Conservation (phyloP, 192 early-diverging fungal species). For the Entomortierella parvispora region DNA sequence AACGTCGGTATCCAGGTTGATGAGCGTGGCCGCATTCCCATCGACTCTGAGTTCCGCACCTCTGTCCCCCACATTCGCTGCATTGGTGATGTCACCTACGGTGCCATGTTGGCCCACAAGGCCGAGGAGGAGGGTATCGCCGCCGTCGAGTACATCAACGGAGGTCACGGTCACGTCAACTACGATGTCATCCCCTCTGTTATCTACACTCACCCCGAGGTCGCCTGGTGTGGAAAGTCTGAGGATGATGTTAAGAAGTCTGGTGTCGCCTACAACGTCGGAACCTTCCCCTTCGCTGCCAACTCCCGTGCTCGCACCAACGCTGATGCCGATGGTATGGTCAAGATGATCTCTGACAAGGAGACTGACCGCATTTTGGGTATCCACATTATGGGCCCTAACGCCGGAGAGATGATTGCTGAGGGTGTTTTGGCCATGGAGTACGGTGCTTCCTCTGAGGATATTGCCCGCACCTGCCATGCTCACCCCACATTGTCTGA, state of each 20-base stretch:
- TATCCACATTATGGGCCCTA: constrained; percentile 98
- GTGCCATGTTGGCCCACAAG: constrained; percentile 99
- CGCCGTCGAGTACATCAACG: constrained; percentile 90
- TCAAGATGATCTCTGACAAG: constrained; percentile 97
- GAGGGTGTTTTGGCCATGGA: constrained; percentile 98
- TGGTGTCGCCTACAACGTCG: constrained; percentile 89
- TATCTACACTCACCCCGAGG: constrained; percentile 98
- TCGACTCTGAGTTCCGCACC: constrained; percentile 89
- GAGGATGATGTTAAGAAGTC: constrained; percentile 92
- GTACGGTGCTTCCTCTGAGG: constrained; percentile 97
- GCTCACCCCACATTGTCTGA: constrained; percentile 97
- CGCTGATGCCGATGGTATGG: constrained; percentile 89
- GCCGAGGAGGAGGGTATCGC: constrained; percentile 99
- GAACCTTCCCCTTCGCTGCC: constrained; percentile 94
- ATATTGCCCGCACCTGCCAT: constrained; percentile 97
- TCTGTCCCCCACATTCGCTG: constrained; percentile 88
- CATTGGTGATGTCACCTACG: constrained; percentile 97
- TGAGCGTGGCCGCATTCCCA: constrained; percentile 85
- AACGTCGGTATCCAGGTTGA: constrained; percentile 92
- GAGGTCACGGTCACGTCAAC: constrained; percentile 98
- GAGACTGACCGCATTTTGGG: constrained; percentile 97
- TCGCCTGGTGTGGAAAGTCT: constrained; percentile 98
- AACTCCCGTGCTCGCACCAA: constrained; percentile 99
- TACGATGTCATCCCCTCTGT: constrained; percentile 98
- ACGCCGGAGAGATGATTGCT: constrained; percentile 99